Base-by-base conservation (phyloP, 23 red algal species). In the Gracilaria vermiculophylla region DNA sequence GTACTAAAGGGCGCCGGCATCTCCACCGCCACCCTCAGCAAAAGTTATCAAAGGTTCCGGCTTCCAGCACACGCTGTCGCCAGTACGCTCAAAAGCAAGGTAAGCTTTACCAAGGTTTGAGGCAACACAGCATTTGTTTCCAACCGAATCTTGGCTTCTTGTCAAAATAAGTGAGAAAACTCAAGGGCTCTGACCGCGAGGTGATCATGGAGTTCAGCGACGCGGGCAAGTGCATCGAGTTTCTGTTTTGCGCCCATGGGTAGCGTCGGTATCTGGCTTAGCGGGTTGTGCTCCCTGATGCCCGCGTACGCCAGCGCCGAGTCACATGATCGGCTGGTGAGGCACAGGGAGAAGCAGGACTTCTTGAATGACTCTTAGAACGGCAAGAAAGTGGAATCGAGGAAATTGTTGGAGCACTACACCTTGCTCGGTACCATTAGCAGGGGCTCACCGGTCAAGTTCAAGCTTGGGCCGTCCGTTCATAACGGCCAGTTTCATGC, bases 351-450 rank as follows among this genome's bases (percentile, higher is more conserved):
- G 8, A 54, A 69, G 19, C 87, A 87, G 50, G 83, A 94, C 74
- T 81, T 76, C 13, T 29, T 94, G 5, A 42, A 40, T 0, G 91
- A 94, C 67, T 56, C 74, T 24, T 94, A 80, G 91, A 84, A 62
- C 20, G 91, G 91, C 16, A 94, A 75, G 39, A 53, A 51, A 33
- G 45, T 94, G 6, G 70, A 69, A 31, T 41, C 25, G 0, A 54
- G 77, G 8, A 87, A 87, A 44, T 58, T 43, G 48, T 24, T 94
- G 5, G 60, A 41, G 0, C 51, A 69, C 0, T 94, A 87, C 17
- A 82, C 92, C 61, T 44, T 96, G 20, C 77, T 96, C 40, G 81
- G 75, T 8, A 83, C 77, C 0, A 96, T 96, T 85, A 80, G 87
- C 4, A 79, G 57, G 45, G 94, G 94, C 5, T 76, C 67, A 21